Percentiles rank a stretch among this genome's conserved stretches.
Conservation (phyloP, 2,329 filamentous ascomycete genomes). For the Fusarium praegraminearum region DNA sequence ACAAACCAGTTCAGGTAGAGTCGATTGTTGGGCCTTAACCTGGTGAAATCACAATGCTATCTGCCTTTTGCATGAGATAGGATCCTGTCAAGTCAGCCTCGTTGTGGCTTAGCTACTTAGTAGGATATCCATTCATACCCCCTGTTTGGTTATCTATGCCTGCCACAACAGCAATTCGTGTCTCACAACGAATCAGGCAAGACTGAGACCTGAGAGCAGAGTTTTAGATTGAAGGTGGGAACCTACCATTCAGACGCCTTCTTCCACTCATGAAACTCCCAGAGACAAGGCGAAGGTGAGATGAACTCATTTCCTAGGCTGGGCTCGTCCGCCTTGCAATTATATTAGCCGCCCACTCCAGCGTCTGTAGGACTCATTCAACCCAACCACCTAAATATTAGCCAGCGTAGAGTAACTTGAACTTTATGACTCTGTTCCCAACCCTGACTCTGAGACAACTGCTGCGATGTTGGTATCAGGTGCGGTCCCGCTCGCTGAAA, state of each 20-base stretch:
- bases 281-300: conserved; percentile 11
- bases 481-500: conserved; percentile 17
- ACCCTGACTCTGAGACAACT: conserved; percentile 29
- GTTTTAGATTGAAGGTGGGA: conserved; percentile 25
- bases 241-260: conserved; percentile 18
- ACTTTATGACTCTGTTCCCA: conserved; percentile 1
- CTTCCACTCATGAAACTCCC: neutral
- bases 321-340: conserved; percentile 20
- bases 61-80: conserved; percentile 6
- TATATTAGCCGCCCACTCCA: conserved; percentile 34
- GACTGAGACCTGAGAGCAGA: conserved; percentile 15
- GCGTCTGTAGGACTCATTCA: conserved; percentile 19
- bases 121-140: neutral
- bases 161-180: conserved; percentile 26
- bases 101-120: conserved; percentile 26
- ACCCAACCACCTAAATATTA: neutral
- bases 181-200: conserved; percentile 25
- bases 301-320: conserved; percentile 39
- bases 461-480: conserved; percentile 15
- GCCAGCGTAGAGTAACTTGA: neutral
- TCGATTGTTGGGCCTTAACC: neutral
- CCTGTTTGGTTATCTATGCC: conserved; percentile 22
- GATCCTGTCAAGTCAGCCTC: conserved; percentile 26
- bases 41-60: conserved; percentile 1
- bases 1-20: neutral